Percentiles rank a stretch among this genome's conserved stretches.
These are phyloP conservation scores for Phyllostachys edulis DNA, from an alignment of 176 grass and related monocot species.

Conservation along the genomic window DNA sequence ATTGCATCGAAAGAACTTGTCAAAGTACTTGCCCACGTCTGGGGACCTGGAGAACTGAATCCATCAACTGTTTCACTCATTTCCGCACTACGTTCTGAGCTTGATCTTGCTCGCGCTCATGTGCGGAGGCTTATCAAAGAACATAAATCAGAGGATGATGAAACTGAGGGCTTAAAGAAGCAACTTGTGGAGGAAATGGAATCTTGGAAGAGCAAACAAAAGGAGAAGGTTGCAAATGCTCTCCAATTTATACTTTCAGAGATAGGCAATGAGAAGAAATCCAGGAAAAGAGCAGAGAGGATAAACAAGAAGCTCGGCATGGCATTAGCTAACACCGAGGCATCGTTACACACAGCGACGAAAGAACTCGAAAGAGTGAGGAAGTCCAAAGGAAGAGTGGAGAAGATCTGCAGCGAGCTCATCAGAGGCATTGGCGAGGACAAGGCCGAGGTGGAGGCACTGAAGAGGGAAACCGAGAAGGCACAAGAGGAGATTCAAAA, in stretches of 20 bases:
- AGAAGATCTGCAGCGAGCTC: conserved; percentile 66
- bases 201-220: conserved; percentile 54
- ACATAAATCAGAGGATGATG: conserved; percentile 24
- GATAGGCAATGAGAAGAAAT: conserved; percentile 59
- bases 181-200: conserved; percentile 48
- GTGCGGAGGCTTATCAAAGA: conserved; percentile 53
- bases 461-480: conserved; percentile 59
- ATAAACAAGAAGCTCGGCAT: conserved; percentile 55
- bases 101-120: conserved; percentile 52
- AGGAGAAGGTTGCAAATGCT: conserved; percentile 55
- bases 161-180: conserved; percentile 9
- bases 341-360: conserved; percentile 42
- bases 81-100: conserved; percentile 57
- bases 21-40: conserved; percentile 60
- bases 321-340: conserved; percentile 44
- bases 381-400: conserved; percentile 58
- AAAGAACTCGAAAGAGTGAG: conserved; percentile 68
- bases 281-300: conserved; percentile 72
- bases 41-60: conserved; percentile 50
- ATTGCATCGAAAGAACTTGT: conserved; percentile 75
- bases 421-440: conserved; percentile 64
- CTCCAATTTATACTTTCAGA: conserved; percentile 47
- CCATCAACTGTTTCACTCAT: conserved; percentile 59
- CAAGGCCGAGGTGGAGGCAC: conserved; percentile 54
- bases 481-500: conserved; percentile 68